Evolutionary conservation across 23 red algal genomes (phyloP), one percentile per base, ranked within the genome.

Genomic region (Gracilaria domingensis): DNA sequence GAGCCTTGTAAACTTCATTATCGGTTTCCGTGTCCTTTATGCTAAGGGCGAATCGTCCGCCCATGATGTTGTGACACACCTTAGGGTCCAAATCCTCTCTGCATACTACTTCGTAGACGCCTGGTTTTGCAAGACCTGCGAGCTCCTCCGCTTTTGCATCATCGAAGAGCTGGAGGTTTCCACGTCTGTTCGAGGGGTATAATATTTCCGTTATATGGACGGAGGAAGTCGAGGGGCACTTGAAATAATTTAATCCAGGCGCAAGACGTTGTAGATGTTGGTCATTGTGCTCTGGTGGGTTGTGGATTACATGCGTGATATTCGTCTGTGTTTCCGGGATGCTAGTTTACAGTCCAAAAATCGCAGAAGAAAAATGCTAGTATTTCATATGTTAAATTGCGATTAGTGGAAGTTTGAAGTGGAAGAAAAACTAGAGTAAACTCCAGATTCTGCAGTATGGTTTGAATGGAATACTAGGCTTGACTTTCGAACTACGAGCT

Each of bases 1-100:
- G 11, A 1, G 84, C 84, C 50, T 88, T 88, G 57, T 58, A 88
- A 33, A 74, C 12, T 58, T 48, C 35, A 36, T 48, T 61, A 24
- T 88, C 55, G 3, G 84, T 88, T 25, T 77, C 67, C 17, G 3
- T 79, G 54, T 89, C 47, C 28, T 88, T 79, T 0, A 80, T 89
- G 26, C 16, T 25, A 5, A 89, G 20, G 2, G 4, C 49, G 42
- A 79, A 79, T 12, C 56, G 53, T 16, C 86, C 86, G 20, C 58
- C 39, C 28, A 77, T 55, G 34, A 89, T 78, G 37, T 89, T 89
- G 24, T 8, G 24, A 4, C 24, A 24, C 2, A 24, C 50, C 26
- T 78, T 33, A 16, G 20, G 12, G 18, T 65, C 65, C 17, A 88
- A 26, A 53, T 88, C 84, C 7, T 89, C 72, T 24, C 58, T 21